Conservation (phyloP, 768 basidiomycete genomes). For the Phylloporus rhodoxanthus region DNA sequence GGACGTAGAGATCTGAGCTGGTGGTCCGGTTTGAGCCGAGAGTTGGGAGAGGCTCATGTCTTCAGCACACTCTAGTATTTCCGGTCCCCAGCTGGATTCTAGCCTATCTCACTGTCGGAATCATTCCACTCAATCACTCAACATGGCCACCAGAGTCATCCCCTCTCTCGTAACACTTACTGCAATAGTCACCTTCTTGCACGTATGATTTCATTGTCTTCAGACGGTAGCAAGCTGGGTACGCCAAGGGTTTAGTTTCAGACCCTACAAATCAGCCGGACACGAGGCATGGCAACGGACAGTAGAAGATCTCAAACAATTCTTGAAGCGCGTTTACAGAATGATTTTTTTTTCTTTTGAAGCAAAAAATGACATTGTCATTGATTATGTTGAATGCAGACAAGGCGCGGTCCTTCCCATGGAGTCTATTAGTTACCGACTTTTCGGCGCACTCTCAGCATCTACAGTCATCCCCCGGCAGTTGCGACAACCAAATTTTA, state of each 20-base stretch:
- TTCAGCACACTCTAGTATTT: no score
- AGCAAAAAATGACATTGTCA: not conserved
- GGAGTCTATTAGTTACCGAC: no score
- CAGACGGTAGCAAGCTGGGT: slow-evolving; percentile 16
- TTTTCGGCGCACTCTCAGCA: no score
- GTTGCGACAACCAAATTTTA: no score
- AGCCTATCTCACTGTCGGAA: no score
- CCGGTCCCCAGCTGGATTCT: no score
- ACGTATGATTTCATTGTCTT: slow-evolving; percentile 48
- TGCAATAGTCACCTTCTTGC: slow-evolving; percentile 84
- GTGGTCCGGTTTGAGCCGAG: slow-evolving; percentile 16
- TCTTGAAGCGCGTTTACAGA: slow-evolving; percentile 55
- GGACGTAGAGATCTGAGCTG: not conserved
- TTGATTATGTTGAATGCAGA: not conserved
- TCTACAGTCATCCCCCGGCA: no score
- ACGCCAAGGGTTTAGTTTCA: slow-evolving; percentile 56
- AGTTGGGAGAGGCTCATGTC: not conserved
- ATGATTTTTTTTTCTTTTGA: not conserved
- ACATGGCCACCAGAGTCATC: slow-evolving; percentile 19
- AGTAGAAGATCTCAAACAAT: slow-evolving; percentile 61
- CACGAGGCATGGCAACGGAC: slow-evolving; percentile 65
- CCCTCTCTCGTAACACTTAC: slow-evolving; percentile 51
- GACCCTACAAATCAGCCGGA: slow-evolving; percentile 58
- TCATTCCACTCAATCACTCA: not conserved
- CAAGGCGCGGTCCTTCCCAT: no score